Evolutionary conservation across 1,284 basidiomycete genomes (phyloP).

Genomic region (Amylostereum areolatum): DNA sequence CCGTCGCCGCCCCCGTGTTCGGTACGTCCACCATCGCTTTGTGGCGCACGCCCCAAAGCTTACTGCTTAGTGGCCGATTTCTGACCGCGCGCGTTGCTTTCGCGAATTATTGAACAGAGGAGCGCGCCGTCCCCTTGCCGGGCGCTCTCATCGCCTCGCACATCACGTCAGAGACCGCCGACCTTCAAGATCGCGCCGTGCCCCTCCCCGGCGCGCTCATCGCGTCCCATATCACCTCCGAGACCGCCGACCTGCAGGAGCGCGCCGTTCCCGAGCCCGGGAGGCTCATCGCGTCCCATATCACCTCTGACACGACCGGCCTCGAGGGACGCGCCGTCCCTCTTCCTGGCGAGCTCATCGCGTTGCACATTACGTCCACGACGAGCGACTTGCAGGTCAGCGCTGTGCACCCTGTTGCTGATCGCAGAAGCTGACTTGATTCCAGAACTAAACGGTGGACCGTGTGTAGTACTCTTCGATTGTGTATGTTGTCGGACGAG

Average conservation of each 20-base stretch:
- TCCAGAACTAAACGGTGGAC: too few relatives aligned
- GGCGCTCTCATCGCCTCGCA: background rate
- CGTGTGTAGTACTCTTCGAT: too few relatives aligned
- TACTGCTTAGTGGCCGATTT: too few relatives aligned
- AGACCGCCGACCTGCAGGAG: background rate
- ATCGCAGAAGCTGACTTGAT: too few relatives aligned
- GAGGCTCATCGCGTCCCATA: background rate
- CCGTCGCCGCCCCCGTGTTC: too few relatives aligned
- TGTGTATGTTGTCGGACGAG: too few relatives aligned
- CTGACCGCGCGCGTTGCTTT: too few relatives aligned
- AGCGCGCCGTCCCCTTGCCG: background rate
- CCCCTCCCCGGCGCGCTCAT: background rate
- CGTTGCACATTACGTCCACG: background rate
- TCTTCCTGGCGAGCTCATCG: background rate
- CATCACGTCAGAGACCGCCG: background rate
- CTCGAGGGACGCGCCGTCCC: background rate
- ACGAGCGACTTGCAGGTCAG: background rate
- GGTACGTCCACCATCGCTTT: too few relatives aligned
- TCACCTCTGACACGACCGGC: background rate
- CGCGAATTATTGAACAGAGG: too few relatives aligned
- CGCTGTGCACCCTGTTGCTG: too few relatives aligned
- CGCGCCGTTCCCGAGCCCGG: background rate
- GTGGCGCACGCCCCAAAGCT: too few relatives aligned
- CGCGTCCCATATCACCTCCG: background rate
- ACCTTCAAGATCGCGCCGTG: background rate